phyloP scores from a whole-genome alignment of 139 green algal species.

The Chlorella vulgaris region DNA sequence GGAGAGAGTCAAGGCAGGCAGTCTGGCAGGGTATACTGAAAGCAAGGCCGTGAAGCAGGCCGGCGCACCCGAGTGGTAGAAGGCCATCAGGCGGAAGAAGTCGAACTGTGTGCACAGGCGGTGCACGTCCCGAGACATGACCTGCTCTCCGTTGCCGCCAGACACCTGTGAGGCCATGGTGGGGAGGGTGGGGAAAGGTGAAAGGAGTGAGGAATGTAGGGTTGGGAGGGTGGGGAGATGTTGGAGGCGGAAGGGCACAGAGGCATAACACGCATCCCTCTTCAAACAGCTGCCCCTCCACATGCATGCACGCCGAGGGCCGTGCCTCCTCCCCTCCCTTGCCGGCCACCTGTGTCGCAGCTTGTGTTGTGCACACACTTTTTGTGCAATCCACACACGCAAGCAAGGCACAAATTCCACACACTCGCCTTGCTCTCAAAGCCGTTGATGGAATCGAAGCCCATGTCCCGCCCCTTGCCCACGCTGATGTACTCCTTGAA shows the following conservation, averaged over 20 bases:
- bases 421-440: conserved; percentile 83
- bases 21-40: neutral
- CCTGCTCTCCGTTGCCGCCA: conserved; percentile 85
- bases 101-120: conserved; percentile 77
- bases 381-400: neutral
- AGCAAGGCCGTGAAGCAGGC: neutral
- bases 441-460: conserved; percentile 90
- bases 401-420: neutral
- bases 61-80: conserved; percentile 66
- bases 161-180: conserved; percentile 46
- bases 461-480: conserved; percentile 88
- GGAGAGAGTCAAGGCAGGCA: conserved; percentile 2
- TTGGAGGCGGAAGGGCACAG: too few relatives aligned
- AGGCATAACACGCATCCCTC: too few relatives aligned
- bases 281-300: too few relatives aligned
- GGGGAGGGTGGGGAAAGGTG: neutral
- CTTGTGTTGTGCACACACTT: too few relatives aligned
- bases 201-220: too few relatives aligned
- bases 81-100: conserved; percentile 82
- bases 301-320: too few relatives aligned
- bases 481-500: conserved; percentile 85
- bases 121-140: conserved; percentile 78
- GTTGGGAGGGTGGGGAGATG: too few relatives aligned
- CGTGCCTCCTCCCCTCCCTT: too few relatives aligned
- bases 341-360: too few relatives aligned